Percentiles rank a stretch among this genome's conserved stretches.
phyloP scores from a whole-genome alignment of 2,329 filamentous ascomycete species.

The Dactylellina parvicollis region DNA sequence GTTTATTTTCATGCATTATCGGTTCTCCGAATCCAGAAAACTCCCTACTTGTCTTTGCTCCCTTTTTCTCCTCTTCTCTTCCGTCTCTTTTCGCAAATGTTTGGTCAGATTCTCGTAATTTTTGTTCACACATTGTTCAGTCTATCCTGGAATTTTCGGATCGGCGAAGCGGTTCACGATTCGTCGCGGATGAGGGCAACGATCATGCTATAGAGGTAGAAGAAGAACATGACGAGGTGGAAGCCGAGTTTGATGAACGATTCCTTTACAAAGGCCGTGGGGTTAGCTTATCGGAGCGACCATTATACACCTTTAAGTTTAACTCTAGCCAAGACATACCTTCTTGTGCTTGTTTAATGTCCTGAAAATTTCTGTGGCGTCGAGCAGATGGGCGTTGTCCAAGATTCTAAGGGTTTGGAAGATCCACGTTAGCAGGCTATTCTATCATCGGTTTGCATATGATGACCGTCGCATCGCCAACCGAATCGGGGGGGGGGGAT shows the following conservation, averaged over 20 bases:
- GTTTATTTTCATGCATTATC: neutral
- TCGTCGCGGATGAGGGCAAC: constrained; percentile 80
- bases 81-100: constrained; percentile 2
- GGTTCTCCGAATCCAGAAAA: neutral
- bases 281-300: constrained; percentile 1
- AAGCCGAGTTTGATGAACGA: constrained; percentile 99
- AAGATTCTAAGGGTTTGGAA: constrained; percentile 74
- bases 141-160: constrained; percentile 53
- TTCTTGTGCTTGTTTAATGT: constrained; percentile 99
- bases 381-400: constrained; percentile 94
- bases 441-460: neutral
- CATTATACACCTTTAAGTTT: too few species aligned
- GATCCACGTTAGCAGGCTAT: constrained; percentile 55
- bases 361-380: constrained; percentile 98
- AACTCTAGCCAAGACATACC: too few species aligned
- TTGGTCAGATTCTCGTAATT: neutral
- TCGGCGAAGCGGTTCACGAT: constrained; percentile 54
- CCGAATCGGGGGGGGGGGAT: neutral
- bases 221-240: constrained; percentile 99
- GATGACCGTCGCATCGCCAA: too few species aligned
- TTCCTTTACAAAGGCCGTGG: constrained; percentile 70
- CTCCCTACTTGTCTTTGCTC: neutral
- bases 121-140: constrained; percentile 26
- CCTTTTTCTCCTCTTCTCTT: neutral
- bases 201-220: constrained; percentile 99